Conservation (phyloP, 2,329 filamentous ascomycete genomes). For the Tolypocladium tundrense region DNA sequence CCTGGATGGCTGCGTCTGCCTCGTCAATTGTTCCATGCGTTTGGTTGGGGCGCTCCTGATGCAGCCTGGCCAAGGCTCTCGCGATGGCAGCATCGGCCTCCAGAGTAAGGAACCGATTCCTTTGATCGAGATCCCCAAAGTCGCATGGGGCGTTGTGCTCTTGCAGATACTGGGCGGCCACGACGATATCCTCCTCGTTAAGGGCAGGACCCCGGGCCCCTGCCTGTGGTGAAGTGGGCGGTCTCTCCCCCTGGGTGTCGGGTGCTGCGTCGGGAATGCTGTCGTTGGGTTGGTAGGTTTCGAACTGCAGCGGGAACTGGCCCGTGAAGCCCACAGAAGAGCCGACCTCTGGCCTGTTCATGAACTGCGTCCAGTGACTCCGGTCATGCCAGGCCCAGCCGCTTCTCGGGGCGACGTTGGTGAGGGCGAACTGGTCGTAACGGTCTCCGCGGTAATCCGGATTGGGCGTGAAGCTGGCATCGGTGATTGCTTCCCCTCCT, state of each 20-base stretch:
- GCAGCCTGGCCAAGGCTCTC: not conserved
- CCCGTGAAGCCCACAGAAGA: not conserved
- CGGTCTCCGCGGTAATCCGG: not conserved
- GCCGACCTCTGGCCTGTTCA: not conserved
- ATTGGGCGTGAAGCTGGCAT: not conserved
- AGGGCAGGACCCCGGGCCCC: not conserved
- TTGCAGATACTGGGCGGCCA: not conserved
- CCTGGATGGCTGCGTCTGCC: not conserved
- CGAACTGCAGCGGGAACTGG: not conserved
- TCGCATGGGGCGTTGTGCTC: not conserved
- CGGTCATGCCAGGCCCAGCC: not conserved
- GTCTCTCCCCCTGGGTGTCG: not conserved
- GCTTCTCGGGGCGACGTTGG: not conserved
- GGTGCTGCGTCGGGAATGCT: not conserved
- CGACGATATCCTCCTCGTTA: not conserved
- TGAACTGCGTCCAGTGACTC: not conserved
- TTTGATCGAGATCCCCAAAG: not conserved
- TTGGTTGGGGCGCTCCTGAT: not conserved
- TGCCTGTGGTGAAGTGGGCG: not conserved
- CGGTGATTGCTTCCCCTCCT: not conserved
- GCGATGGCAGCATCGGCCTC: not conserved
- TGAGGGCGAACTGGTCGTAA: not conserved
- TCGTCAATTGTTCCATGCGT: not conserved
- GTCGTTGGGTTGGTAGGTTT: not conserved
- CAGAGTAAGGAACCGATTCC: not conserved